Evolutionary conservation across 179 eudicot genomes (phyloP).

Genomic region (Actinidia arguta): DNA sequence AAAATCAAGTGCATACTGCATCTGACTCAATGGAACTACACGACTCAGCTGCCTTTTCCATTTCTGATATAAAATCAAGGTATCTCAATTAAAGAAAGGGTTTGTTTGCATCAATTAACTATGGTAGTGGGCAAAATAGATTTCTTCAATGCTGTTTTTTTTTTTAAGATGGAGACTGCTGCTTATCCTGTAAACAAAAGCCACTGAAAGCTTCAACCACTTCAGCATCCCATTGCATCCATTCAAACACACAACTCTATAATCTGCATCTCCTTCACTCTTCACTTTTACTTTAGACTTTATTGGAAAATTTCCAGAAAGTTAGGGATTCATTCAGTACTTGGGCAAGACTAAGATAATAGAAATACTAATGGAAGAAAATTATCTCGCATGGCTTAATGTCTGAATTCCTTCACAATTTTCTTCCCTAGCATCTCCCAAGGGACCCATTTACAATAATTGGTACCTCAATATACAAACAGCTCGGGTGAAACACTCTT

Average conservation of each 20-base stretch:
- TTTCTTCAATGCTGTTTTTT: neutral
- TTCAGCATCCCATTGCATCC: constrained; percentile 5
- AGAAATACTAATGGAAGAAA: neutral
- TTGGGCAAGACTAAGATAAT: constrained; percentile 2
- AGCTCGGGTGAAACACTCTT: neutral
- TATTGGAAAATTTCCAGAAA: neutral
- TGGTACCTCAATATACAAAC: neutral
- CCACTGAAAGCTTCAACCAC: constrained; percentile 2
- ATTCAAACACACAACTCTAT: neutral
- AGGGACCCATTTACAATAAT: neutral
- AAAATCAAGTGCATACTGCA: neutral
- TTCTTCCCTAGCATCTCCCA: neutral
- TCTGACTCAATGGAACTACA: neutral
- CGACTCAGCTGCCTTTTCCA: neutral
- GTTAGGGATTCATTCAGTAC: neutral
- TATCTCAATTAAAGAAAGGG: neutral
- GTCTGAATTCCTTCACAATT: neutral
- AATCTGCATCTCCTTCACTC: constrained; percentile 5
- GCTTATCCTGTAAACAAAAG: neutral
- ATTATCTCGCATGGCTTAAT: neutral
- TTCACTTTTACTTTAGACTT: neutral
- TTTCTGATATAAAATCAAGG: too few relatives aligned
- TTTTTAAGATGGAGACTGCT: too few relatives aligned
- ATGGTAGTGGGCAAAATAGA: neutral
- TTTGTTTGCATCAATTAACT: neutral